Evolutionary conservation across 2,329 filamentous ascomycete genomes (phyloP), one percentile per base, ranked within the genome.

Genomic region (Raffaelea deltoideospora): DNA sequence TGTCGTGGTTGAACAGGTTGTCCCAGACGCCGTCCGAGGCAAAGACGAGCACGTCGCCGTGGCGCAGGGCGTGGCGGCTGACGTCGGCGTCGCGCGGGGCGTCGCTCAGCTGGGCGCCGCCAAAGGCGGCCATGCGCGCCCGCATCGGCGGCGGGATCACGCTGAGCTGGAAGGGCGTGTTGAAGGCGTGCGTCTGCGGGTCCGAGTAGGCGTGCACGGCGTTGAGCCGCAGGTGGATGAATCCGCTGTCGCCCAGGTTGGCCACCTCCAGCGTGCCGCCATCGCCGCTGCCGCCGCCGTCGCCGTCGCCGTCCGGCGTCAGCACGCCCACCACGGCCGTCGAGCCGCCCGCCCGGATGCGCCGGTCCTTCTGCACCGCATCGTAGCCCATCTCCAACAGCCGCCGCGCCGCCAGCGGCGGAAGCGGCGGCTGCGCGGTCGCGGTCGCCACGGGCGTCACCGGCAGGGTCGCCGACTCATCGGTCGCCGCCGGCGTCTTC

Each of bases 11-110:
- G 51, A 84, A 90, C 23, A 98, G 66, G 49, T 98, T 98, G 56
- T 98, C 90, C 71, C 90, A 90, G 5, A 96, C 80, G 4, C 90
- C 90, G 56, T 98, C 90, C 1, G 86, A 94, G 2, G 86, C 90
- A 47, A 98, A 81, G 15, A 98, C 61, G n/a, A 96, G 64, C 2
- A 98, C 79, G 53, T 98, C 90, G 17, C 90, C 90, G 55, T 96
- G 86, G 45, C 80, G 77, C 38, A 96, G 69, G 30, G 64, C 58
- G 54, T 92, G 77, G 41, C 76, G 76, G 14, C 79, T 79, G 21
- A 92, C 71, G 52, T 83, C 80, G 17, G 90, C 83, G 50, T 96
- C 84, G 45, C 74, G 71, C 11, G 90, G 90, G 39, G 79, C 67
- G 58, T 98, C 90, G 53, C 79, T 78, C 20, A 94, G 71, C 43